Evolutionary conservation across 768 basidiomycete genomes (phyloP).

Genomic region (Leccinum aurantiacum): DNA sequence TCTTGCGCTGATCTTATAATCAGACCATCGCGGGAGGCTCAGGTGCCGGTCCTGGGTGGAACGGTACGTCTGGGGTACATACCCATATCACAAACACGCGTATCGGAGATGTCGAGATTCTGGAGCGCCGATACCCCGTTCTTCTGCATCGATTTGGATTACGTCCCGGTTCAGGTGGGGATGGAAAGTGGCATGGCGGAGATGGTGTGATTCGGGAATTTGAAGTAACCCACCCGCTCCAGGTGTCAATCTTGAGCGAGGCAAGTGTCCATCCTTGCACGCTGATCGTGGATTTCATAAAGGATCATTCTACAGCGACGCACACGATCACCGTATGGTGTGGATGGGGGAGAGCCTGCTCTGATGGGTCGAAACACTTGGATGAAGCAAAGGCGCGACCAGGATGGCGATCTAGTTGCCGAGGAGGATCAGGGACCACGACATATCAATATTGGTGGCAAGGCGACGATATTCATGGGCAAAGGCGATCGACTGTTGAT

Average conservation of each 20-base stretch:
- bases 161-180: slow-evolving; percentile 66
- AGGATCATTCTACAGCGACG: slow-evolving; percentile 52
- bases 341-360: slow-evolving; percentile 76
- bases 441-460: slow-evolving; percentile 85
- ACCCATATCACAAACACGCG: slow-evolving; percentile 93
- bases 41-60: slow-evolving; percentile 86
- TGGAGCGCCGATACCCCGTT: slow-evolving; percentile 93
- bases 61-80: slow-evolving; percentile 91
- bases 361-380: slow-evolving; percentile 82
- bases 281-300: not conserved
- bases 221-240: slow-evolving; percentile 77
- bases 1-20: slow-evolving; percentile 4
- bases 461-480: slow-evolving; percentile 85
- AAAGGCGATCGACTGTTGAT: slow-evolving; percentile 80
- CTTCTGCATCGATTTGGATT: slow-evolving; percentile 81
- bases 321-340: slow-evolving; percentile 82
- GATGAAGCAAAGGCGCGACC: slow-evolving; percentile 66
- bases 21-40: slow-evolving; percentile 91
- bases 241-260: slow-evolving; percentile 88
- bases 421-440: slow-evolving; percentile 39
- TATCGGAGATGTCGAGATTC: slow-evolving; percentile 90
- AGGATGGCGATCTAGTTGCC: slow-evolving; percentile 65
- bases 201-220: slow-evolving; percentile 84
- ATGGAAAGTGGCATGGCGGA: slow-evolving; percentile 74
- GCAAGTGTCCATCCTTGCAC: slow-evolving; percentile 36